Evolutionary conservation across 2,329 filamentous ascomycete genomes (phyloP).

Genomic region (Trichoderma asperellum): DNA sequence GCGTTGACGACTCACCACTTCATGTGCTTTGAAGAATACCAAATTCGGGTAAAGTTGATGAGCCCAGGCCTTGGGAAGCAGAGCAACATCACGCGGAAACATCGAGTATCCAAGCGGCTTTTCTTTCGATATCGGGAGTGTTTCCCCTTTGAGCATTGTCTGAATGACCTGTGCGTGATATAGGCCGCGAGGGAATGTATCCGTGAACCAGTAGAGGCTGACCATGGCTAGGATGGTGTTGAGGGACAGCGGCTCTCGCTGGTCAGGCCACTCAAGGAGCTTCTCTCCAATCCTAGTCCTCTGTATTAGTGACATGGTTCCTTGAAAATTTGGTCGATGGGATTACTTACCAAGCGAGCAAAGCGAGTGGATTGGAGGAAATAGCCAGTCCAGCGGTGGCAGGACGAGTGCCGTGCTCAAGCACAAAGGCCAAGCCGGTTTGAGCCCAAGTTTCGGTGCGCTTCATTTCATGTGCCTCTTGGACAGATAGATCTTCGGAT

Average conservation of each 20-base stretch:
- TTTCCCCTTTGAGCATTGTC: neutral
- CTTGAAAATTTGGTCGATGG: neutral
- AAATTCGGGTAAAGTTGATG: neutral
- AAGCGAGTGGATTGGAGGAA: neutral
- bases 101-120: neutral
- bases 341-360: neutral
- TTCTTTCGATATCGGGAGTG: neutral
- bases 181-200: neutral
- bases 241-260: neutral
- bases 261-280: neutral
- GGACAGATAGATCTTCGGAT: neutral
- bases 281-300: neutral
- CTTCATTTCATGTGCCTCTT: neutral
- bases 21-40: neutral
- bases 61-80: neutral
- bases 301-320: neutral
- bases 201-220: slow-evolving; percentile 1
- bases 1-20: neutral
- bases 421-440: slow-evolving; percentile 29
- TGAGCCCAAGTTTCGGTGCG: slow-evolving; percentile 7
- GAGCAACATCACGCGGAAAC: neutral
- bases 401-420: slow-evolving; percentile 14
- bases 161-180: neutral
- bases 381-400: slow-evolving; percentile 13
- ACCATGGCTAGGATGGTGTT: neutral